These are phyloP conservation scores for Aspergillus hiratsukae DNA, from an alignment of 2,329 filamentous ascomycete species.

Conservation along the genomic window DNA sequence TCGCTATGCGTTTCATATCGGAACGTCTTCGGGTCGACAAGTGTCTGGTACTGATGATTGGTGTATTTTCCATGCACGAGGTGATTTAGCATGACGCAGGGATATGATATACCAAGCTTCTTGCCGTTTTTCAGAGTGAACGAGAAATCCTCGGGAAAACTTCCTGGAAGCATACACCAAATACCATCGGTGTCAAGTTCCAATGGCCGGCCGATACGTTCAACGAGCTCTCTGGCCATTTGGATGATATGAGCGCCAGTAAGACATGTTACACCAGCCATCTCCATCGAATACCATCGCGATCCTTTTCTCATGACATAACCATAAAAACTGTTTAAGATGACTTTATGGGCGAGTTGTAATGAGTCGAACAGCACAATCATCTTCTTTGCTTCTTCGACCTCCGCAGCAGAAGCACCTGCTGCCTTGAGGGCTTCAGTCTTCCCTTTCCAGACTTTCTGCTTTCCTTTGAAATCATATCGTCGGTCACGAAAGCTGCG, in stretches of 20 bases:
- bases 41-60: slow-evolving; percentile 93
- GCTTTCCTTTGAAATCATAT: slow-evolving; percentile 97
- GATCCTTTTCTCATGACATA: slow-evolving; percentile 99
- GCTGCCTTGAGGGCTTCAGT: slow-evolving; percentile 78
- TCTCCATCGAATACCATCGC: slow-evolving; percentile 98
- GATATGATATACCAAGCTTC: slow-evolving; percentile 94
- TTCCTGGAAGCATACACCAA: slow-evolving; percentile 97
- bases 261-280: slow-evolving; percentile 96
- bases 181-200: slow-evolving; percentile 98
- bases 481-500: slow-evolving; percentile 92
- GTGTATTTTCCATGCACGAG: slow-evolving; percentile 92
- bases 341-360: slow-evolving; percentile 97
- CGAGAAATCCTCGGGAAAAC: slow-evolving; percentile 91
- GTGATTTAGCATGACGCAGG: slow-evolving; percentile 98
- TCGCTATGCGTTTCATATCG: slow-evolving; percentile 96
- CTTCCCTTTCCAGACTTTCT: slow-evolving; percentile 98
- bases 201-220: slow-evolving; percentile 84
- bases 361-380: slow-evolving; percentile 92
- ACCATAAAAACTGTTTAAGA: slow-evolving; percentile 97
- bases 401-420: slow-evolving; percentile 68
- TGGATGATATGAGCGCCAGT: slow-evolving; percentile 97
- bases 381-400: slow-evolving; percentile 98
- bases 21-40: slow-evolving; percentile 73
- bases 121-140: slow-evolving; percentile 96
- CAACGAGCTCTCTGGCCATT: slow-evolving; percentile 87